Base-by-base conservation (phyloP, 352 stramenopile species). In the Globisporangium parvum region DNA sequence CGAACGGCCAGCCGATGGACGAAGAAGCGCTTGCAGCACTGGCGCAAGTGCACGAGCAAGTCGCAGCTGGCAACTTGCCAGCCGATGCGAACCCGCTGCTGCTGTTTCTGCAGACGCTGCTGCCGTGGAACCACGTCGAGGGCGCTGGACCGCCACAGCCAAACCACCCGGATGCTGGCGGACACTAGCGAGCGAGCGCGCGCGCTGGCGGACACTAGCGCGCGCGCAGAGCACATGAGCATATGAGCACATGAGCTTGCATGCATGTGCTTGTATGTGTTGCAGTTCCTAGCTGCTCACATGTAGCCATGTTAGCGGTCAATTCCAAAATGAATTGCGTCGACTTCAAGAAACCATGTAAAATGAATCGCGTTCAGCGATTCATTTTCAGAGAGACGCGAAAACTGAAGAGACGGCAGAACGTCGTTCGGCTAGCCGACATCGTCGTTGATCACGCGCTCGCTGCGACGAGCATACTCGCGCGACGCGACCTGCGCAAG, bases 91-190 rank as follows among this genome's bases (percentile, higher is more conserved):
- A 94, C 44, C 85, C 85, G 56, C 62, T 94, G 55, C 66, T 94
- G 59, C 73, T 94, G 18, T 94, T 94, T 53, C 47, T 94, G 56
- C 85, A 94, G 66, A 91, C 81, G 41, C 57, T 94, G 47, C 58
- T 94, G 41, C 85, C 85, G 18, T 94, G 85, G 85, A 94, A 94
- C 61, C 79, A 78, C 57, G 75, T 94, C 50, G 68, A 92, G 57
- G 80, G 80, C 11, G 79, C 73, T 0, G 67, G 65, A 9, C 69
- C 66, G 11, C 62, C 61, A 17, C 53, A 44, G 39, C 39, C 18
- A n/a, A n/a, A n/a, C n/a, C 37, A 41, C 37, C 37, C 11, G 10
- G 39, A 44, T 15, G 39, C 39, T 20, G 39, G 39, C 14, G 39
- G 8, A n/a, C 39, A 44, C 39, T 44, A 44, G 14, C 39, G 8